Conservation (phyloP, 106 monocot genomes). For the Dendrobium nobile region DNA sequence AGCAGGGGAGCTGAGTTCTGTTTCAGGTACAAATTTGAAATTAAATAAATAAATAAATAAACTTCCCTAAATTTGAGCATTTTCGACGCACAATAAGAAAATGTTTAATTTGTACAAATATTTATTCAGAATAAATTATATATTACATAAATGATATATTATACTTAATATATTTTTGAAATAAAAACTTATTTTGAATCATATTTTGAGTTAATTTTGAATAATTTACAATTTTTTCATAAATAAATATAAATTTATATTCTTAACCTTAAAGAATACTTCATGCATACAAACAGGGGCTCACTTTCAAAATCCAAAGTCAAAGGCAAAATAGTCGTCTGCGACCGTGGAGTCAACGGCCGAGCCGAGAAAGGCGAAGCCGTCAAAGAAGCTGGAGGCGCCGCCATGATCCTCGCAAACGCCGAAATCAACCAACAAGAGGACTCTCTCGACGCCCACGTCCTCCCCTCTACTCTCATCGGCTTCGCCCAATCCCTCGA, state of each 20-base stretch:
- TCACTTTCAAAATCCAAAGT: slow-evolving; percentile 34
- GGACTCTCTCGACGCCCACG: slow-evolving; percentile 72
- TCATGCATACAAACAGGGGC: slow-evolving; percentile 7
- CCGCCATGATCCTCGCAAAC: slow-evolving; percentile 75
- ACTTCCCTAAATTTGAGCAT: no score
- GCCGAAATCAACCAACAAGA: slow-evolving; percentile 52
- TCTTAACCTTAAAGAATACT: no score
- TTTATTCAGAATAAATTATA: no score
- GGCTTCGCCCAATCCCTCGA: slow-evolving; percentile 41
- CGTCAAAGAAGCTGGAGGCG: slow-evolving; percentile 61
- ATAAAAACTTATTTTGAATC: no score
- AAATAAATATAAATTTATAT: no score
- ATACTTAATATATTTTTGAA: no score
- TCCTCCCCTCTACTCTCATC: slow-evolving; percentile 63
- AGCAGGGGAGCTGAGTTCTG: slow-evolving; percentile 51
- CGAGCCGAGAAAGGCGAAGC: slow-evolving; percentile 72
- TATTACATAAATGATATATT: no score
- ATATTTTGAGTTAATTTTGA: no score
- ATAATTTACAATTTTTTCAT: no score
- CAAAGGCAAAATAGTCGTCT: slow-evolving; percentile 73
- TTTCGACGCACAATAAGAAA: no score
- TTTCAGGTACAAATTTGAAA: slow-evolving; percentile 12
- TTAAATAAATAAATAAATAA: not conserved
- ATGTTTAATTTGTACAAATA: no score
- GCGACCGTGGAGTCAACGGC: slow-evolving; percentile 69